Conservation (phyloP, 169 alveolate species). For the Cytauxzoon felis region DNA sequence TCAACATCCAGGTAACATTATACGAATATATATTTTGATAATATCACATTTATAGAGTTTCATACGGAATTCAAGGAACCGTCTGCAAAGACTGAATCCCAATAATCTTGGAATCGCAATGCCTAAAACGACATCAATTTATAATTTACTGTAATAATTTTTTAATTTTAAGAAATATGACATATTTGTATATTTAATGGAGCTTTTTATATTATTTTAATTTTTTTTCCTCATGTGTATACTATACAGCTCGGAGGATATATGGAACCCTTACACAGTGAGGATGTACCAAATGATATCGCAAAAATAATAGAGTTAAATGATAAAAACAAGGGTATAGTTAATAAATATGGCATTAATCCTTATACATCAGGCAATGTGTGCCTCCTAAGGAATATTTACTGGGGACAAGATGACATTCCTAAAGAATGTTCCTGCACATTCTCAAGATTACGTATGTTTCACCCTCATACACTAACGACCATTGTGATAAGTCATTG, state of each 20-base stretch:
- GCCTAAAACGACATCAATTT: too few species aligned
- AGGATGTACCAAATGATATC: conserved; percentile 40
- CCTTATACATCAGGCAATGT: conserved; percentile 27
- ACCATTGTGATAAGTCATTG: background rate
- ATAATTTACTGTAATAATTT: background rate
- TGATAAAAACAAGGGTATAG: conserved; percentile 42
- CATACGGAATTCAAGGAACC: conserved; percentile 32
- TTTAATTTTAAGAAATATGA: background rate
- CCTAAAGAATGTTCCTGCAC: conserved; percentile 58
- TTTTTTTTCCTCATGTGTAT: too few species aligned
- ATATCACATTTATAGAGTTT: conserved; percentile 13
- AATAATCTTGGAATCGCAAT: too few species aligned
- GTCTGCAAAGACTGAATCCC: conserved; percentile 6
- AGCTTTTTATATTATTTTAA: background rate
- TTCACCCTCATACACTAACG: background rate
- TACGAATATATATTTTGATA: background rate
- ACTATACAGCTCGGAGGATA: too few species aligned
- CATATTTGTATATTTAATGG: background rate
- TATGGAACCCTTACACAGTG: conserved; percentile 31
- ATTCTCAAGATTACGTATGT: conserved; percentile 54
- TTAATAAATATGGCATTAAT: background rate
- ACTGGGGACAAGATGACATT: conserved; percentile 33
- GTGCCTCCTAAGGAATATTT: conserved; percentile 42
- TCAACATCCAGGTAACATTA: conserved; percentile 64
- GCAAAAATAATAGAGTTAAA: conserved; percentile 48